phyloP scores from a whole-genome alignment of 441 rosid genomes.

The Arabidopsis hybrid region DNA sequence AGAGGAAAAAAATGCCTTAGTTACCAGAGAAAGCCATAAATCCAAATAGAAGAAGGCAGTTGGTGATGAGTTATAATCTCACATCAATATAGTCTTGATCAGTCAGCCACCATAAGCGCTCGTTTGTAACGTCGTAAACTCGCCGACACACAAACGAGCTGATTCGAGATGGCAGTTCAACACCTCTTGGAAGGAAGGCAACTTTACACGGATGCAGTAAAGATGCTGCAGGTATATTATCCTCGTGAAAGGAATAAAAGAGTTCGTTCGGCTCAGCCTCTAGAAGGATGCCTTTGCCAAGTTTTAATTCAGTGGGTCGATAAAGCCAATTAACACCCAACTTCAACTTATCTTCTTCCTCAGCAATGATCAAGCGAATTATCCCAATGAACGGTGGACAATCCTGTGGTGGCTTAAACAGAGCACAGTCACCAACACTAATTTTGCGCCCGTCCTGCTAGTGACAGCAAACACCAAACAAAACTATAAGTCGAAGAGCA shows the following conservation, averaged over 20 bases:
- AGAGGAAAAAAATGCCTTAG: conserved; percentile 4
- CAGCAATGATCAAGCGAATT: conserved; percentile 60
- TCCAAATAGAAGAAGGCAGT: not conserved
- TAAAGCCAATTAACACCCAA: conserved; percentile 89
- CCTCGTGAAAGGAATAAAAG: conserved; percentile 92
- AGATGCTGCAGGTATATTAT: conserved; percentile 84
- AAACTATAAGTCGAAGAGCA: not conserved
- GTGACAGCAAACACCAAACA: not conserved
- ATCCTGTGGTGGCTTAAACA: conserved; percentile 78
- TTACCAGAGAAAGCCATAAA: conserved; percentile 3
- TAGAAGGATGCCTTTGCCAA: conserved; percentile 65
- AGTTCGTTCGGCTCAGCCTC: conserved; percentile 96
- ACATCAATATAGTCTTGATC: conserved; percentile 88
- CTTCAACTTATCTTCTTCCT: conserved; percentile 58
- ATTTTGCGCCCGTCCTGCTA: conserved; percentile 86
- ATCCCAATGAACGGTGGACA: conserved; percentile 86
- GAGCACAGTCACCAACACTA: conserved; percentile 90
- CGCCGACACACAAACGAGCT: conserved; percentile 86
- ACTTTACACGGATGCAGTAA: conserved; percentile 92
- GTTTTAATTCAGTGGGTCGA: conserved; percentile 78
- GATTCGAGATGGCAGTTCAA: conserved; percentile 80
- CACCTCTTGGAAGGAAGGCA: conserved; percentile 57
- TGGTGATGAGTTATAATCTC: conserved; percentile 46
- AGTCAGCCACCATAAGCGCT: conserved; percentile 93
- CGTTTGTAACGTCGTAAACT: conserved; percentile 79